Evolutionary conservation across 148 eudicot genomes (phyloP), one percentile per base, ranked within the genome.

Genomic region (Vaccinium darrowii): DNA sequence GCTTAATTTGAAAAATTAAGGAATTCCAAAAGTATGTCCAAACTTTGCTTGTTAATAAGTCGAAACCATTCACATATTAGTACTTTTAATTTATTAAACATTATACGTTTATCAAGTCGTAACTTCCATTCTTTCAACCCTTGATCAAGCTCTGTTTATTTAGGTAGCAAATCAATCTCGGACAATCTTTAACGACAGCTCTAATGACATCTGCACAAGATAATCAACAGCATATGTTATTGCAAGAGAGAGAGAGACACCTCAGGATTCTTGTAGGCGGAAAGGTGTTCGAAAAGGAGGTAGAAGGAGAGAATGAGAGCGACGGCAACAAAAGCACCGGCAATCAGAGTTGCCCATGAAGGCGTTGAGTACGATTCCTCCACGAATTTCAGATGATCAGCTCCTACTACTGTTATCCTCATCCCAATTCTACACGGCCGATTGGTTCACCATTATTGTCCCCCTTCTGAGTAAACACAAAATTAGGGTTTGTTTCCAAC

Each of bases 181-280:
- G n/a, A n/a, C 69, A 62, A 21, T 62, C 69, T 62, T 62, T 62
- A 19, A 58, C 39, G 21, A 58, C 7, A 2, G 69, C 27, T n/a
- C 69, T 62, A 62, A 77, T 21, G 58, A 80, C 52, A 80, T 33
- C 16, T 78, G 16, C 23, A 56, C 65, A 30, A 16, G 6, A 16
- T 6, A 76, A 21, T 3, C 9, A 12, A 25, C 12, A 18, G 5
- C 21, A 5, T 18, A 8, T 43, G 1, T 36, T 13, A 43, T 43
- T 43, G 47, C 47, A 7, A 19, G 23, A 15, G 23, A 19, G 4
- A 16, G 57, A 74, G 43, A 84, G 62, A 84, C 16, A 96, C 99
- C 99, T 96, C 99, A 47, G 99, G 99, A 84, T 94, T 90, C 84
- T 96, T 96, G 92, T 96, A 96, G 9, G 94, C 88, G 19, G 98